Percentiles rank a stretch among this genome's conserved stretches.
Conservation (phyloP, 2,329 filamentous ascomycete genomes). For the Colletotrichum eleusines region DNA sequence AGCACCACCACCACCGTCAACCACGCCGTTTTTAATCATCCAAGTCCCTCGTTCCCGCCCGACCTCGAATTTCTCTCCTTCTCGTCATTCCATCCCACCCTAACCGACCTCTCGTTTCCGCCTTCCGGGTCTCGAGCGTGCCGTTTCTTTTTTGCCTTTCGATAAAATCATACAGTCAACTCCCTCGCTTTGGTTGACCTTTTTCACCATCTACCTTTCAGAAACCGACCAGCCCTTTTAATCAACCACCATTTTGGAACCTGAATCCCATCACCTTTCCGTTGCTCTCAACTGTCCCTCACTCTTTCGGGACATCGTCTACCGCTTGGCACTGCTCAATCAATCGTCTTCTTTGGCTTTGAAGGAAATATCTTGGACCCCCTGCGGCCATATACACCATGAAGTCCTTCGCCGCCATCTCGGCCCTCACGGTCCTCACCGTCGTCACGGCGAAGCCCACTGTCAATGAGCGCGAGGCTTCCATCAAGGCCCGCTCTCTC, state of each 20-base stretch:
- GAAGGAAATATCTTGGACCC: constrained; percentile 14
- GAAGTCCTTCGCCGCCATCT: constrained; percentile 61
- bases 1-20: constrained; percentile 33
- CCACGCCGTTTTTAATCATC: constrained; percentile 39
- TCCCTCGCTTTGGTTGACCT: constrained; percentile 43
- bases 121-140: constrained; percentile 35
- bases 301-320: constrained; percentile 20
- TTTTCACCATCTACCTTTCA: constrained; percentile 29
- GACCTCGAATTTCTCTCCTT: constrained; percentile 16
- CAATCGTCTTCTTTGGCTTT: constrained; percentile 38
- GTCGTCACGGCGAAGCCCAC: constrained; percentile 64
- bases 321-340: constrained; percentile 35
- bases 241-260: constrained; percentile 37
- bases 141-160: constrained; percentile 29
- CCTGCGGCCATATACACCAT: constrained; percentile 52
- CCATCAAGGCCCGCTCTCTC: constrained; percentile 63
- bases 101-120: constrained; percentile 34
- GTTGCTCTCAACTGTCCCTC: constrained; percentile 25
- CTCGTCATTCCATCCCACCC: constrained; percentile 24
- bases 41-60: constrained; percentile 37
- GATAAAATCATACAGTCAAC: constrained; percentile 31
- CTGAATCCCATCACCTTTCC: constrained; percentile 24
- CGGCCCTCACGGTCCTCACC: constrained; percentile 61
- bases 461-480: constrained; percentile 59
- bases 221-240: constrained; percentile 40